Base-by-base conservation (phyloP, 768 basidiomycete species). In the Termitomyces titanicus region DNA sequence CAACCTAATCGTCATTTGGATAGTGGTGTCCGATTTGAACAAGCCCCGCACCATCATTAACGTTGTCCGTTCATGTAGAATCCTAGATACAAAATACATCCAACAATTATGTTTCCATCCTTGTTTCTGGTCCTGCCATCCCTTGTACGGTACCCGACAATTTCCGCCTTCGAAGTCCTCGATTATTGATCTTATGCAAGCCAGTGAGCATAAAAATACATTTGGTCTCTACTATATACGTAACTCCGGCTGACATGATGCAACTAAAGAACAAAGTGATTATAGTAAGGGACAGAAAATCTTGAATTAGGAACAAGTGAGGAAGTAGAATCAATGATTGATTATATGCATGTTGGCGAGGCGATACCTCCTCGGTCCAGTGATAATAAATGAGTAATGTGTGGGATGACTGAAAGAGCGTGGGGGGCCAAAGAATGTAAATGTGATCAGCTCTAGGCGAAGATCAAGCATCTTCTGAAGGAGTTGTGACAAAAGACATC, bases 11-110 rank as follows among this genome's bases (percentile, higher is more conserved):
- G 54, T 66, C 40, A 42, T 52, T 61, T 50, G 5, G n/a, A 39
- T 63, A 96, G 95, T 63, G 94, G 95, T 43, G 80, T 96, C 51
- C 89, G 87, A 49, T 97, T 92, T 66, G 89, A 96, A 70, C 92
- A 94, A 70, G 85, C 81, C 20, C 88, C 81, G 39, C 87, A 92
- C 66, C 85, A 91, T 61, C 86, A 89, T 70, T 75, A 69, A 78
- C 70, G 70, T 42, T 31, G 7, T 49, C 53, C 17, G 22, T n/a
- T 18, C 15, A 50, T 24, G 17, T 45, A 22, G 20, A 47, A 40
- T 48, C 5, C 27, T 20, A 48, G 37, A 24, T 31, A 25, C 11
- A 27, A 38, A 39, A 47, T 50, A 45, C 39, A 25, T 44, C 5
- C 11, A 18, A 20, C 33, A 24, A 22, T 20, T 27, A 22, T 6